Percentiles rank a stretch among this genome's conserved stretches.
phyloP scores from a whole-genome alignment of 1,284 basidiomycete genomes.

The Apiotrichum gamsii region DNA sequence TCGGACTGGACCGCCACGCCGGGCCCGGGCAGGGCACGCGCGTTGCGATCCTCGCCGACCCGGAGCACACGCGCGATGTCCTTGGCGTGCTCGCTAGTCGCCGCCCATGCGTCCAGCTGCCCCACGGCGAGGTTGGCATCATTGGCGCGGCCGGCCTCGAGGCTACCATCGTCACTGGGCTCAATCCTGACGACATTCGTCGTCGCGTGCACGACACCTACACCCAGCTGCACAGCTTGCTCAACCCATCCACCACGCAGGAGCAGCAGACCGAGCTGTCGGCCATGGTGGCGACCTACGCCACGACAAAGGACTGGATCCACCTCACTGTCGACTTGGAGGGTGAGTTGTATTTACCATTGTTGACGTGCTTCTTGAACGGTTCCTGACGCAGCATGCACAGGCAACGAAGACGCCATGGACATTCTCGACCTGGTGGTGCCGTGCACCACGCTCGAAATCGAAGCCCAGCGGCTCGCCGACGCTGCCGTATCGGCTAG shows the following conservation, averaged over 20 bases:
- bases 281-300: conserved; percentile 22
- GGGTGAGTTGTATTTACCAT: conserved; percentile 2
- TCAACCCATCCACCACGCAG: conserved; percentile 21
- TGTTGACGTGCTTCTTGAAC: too few species aligned
- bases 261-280: conserved; percentile 19
- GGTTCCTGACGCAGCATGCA: conserved; percentile 5
- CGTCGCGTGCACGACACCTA: conserved; percentile 20
- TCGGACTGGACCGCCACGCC: conserved; percentile 26
- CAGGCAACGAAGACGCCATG: conserved; percentile 6
- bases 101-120: conserved; percentile 29
- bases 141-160: conserved; percentile 6
- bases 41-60: conserved; percentile 24
- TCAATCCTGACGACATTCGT: conserved; percentile 13
- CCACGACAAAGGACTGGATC: conserved; percentile 20
- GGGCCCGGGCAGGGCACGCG: conserved; percentile 10
- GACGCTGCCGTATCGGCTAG: neutral
- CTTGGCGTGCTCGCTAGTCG: conserved; percentile 20
- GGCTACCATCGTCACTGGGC: conserved; percentile 23
- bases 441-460: conserved; percentile 9
- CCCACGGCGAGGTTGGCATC: conserved; percentile 25
- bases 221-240: conserved; percentile 21
- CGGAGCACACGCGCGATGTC: conserved; percentile 22
- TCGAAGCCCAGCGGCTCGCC: conserved; percentile 3
- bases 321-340: conserved; percentile 25
- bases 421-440: conserved; percentile 4